Base-by-base conservation (phyloP, 371 early-diverging fungal genomes). In the Mortierella sp. region DNA sequence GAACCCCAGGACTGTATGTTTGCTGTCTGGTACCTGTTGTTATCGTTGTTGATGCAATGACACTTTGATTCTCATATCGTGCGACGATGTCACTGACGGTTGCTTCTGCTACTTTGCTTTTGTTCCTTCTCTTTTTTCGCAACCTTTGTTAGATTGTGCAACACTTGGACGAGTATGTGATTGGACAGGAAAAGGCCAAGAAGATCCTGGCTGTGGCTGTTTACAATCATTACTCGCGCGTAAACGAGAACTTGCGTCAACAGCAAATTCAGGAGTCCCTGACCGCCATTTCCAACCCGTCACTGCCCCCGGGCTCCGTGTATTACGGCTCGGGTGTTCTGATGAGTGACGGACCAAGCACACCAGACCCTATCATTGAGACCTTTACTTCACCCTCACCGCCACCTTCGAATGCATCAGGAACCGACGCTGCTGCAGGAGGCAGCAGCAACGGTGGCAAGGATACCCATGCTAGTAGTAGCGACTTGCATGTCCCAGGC, bases 131-230 rank as follows among this genome's bases (percentile, higher is more conserved):
- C 35, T 0, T 24, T 27, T n/a, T 72, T 72, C 51, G 21, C 10
- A 1, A 14, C 27, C 71, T 27, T 54, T 76, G 27, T 38, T 83
- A 97, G 97, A 96, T 97, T 85, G 93, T 95, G 70, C 91, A 94
- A 74, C 93, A 95, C 78, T 81, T 97, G 83, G 94, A 97, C 88
- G 94, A 96, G 73, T 95, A 96, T 87, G 95, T 97, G 38, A 95
- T 97, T 80, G 97, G 97, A 6, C 97, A 97, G 88, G 95, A 96
- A 35, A 84, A 93, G 46, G 95, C 97, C 18, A 97, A 97, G 82
- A 93, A 94, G 87, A 93, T 93, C 12, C 88, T 97, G 49, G 91
- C 97, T 0, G 96, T 96, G 4, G 97, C 98, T 6, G 93, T 97
- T 18, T 96, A 93, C 88, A 97, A 97, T 80, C 98, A 97, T 80